Conservation (phyloP, 2,329 filamentous ascomycete genomes). For the Aspergillus sp. region DNA sequence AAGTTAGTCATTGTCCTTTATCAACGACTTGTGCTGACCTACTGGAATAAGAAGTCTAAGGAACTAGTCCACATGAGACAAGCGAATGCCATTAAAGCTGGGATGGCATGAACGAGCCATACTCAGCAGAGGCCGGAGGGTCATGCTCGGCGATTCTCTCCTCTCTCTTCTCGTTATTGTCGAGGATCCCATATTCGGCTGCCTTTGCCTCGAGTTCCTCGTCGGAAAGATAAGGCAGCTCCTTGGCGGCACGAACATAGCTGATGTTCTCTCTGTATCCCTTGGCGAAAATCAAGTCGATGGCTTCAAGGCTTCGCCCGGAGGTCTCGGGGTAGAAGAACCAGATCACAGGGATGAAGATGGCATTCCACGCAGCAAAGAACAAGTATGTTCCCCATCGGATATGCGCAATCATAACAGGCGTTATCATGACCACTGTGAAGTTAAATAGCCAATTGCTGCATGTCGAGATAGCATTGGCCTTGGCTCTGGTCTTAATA, state of each 20-base stretch:
- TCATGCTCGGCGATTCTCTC: too few species aligned
- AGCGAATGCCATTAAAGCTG: too few species aligned
- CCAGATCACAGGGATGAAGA: slow-evolving; percentile 54
- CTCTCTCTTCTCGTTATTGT: too few species aligned
- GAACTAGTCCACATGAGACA: too few species aligned
- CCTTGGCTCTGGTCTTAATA: slow-evolving; percentile 56
- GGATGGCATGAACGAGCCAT: too few species aligned
- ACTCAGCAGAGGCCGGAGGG: too few species aligned
- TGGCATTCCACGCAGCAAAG: slow-evolving; percentile 42
- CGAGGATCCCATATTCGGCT: slow-evolving; percentile 22
- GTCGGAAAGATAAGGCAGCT: slow-evolving; percentile 35
- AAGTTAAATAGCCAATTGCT: slow-evolving; percentile 60
- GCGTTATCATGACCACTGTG: slow-evolving; percentile 53
- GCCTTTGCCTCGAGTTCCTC: slow-evolving; percentile 37
- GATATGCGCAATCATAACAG: slow-evolving; percentile 41
- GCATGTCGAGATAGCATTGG: slow-evolving; percentile 55
- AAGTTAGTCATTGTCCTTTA: too few species aligned
- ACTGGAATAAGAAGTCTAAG: too few species aligned
- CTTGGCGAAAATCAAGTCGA: slow-evolving; percentile 48
- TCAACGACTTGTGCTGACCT: too few species aligned
- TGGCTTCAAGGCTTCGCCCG: slow-evolving; percentile 45
- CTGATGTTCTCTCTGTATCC: slow-evolving; percentile 43
- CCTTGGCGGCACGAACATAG: slow-evolving; percentile 35
- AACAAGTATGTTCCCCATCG: slow-evolving; percentile 47
- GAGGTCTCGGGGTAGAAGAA: slow-evolving; percentile 57